These are phyloP conservation scores for Dioscorea dumetorum DNA, from an alignment of 106 monocot species.

Conservation along the genomic window DNA sequence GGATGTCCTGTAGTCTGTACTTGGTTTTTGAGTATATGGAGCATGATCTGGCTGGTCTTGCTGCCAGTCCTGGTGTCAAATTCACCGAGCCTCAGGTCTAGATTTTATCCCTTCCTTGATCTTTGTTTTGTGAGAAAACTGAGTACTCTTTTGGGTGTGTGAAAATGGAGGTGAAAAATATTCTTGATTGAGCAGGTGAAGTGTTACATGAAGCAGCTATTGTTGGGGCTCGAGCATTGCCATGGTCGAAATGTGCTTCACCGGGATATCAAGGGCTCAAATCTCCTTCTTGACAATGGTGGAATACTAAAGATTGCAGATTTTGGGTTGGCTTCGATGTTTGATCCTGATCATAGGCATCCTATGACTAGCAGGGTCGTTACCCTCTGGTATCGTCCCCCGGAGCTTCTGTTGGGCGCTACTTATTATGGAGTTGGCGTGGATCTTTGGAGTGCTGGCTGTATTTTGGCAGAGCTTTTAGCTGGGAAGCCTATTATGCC, in stretches of 20 bases:
- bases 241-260: slow-evolving; percentile 41
- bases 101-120: no score
- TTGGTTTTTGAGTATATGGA: slow-evolving; percentile 69
- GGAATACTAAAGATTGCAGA: slow-evolving; percentile 56
- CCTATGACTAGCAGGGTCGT: slow-evolving; percentile 63
- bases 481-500: slow-evolving; percentile 67
- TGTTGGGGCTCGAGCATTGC: slow-evolving; percentile 59
- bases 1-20: slow-evolving; percentile 65
- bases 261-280: slow-evolving; percentile 61
- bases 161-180: no score
- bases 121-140: no score
- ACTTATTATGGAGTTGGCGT: slow-evolving; percentile 55
- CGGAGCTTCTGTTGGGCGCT: slow-evolving; percentile 50
- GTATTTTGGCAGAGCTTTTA: slow-evolving; percentile 49
- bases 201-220: slow-evolving; percentile 55
- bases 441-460: slow-evolving; percentile 62
- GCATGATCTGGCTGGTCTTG: slow-evolving; percentile 61
- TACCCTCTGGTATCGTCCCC: slow-evolving; percentile 57
- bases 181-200: slow-evolving; percentile 34
- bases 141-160: no score
- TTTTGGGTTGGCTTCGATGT: slow-evolving; percentile 48
- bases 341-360: slow-evolving; percentile 46
- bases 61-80: slow-evolving; percentile 43
- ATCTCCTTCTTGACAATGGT: slow-evolving; percentile 49
- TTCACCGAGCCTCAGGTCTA: slow-evolving; percentile 50